Percentiles rank a stretch among this genome's conserved stretches.
phyloP scores from a whole-genome alignment of 495 filamentous ascomycete genomes.

The Xylaria castorea region DNA sequence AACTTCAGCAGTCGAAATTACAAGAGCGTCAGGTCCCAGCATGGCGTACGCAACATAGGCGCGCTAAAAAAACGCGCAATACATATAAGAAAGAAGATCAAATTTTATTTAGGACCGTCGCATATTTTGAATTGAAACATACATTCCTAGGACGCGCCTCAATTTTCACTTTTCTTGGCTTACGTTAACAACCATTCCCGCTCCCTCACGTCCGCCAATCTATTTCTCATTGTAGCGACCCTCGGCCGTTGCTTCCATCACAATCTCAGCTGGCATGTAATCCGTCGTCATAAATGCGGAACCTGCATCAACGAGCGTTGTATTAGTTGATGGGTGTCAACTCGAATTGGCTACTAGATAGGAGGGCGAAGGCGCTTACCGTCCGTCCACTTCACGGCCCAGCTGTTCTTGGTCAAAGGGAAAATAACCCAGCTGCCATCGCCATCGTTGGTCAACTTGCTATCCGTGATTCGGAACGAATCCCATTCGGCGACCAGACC shows the following conservation, averaged over 20 bases:
- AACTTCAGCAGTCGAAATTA: not conserved
- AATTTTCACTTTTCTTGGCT: slow-evolving; percentile 7
- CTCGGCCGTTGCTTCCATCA: slow-evolving; percentile 41
- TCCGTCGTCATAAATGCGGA: slow-evolving; percentile 42
- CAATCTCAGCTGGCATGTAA: slow-evolving; percentile 46
- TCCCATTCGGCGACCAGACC: slow-evolving; percentile 44
- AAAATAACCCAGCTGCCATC: slow-evolving; percentile 47
- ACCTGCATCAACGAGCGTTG: slow-evolving; percentile 30
- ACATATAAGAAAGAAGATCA: not conserved
- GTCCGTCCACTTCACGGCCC: slow-evolving; percentile 49
- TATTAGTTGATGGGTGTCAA: slow-evolving; percentile 6
- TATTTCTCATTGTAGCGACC: slow-evolving; percentile 37
- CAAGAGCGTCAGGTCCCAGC: not conserved
- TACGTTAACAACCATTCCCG: slow-evolving; percentile 7
- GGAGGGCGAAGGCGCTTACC: slow-evolving; percentile 35
- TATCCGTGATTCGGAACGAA: slow-evolving; percentile 40
- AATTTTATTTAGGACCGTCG: slow-evolving; percentile 8
- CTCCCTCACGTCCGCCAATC: slow-evolving; percentile 5
- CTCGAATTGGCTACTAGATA: no score
- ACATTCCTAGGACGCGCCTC: slow-evolving; percentile 1
- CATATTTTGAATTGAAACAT: slow-evolving; percentile 2
- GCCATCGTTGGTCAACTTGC: slow-evolving; percentile 38
- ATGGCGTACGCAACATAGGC: not conserved
- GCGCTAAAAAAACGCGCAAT: not conserved
- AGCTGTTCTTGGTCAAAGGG: slow-evolving; percentile 35